A percentile compares a stretch with the other conserved stretches of the same genome.
Evolutionary conservation across 2,329 filamentous ascomycete genomes (phyloP).

Genomic region (Alternaria dauci): DNA sequence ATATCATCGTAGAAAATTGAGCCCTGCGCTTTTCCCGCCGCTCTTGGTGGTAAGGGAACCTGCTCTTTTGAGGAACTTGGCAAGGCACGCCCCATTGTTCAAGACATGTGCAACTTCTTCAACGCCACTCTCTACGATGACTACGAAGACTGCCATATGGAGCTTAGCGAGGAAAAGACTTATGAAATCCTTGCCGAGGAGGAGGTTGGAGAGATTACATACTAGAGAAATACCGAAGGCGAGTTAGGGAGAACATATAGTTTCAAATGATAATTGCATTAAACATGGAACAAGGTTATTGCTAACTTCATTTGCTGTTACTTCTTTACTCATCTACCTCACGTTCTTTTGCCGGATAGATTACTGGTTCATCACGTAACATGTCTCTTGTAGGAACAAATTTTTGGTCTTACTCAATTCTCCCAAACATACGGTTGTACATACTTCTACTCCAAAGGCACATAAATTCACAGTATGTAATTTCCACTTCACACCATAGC

Average conservation of each 20-base stretch:
- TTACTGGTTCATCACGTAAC: not conserved
- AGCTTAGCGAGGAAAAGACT: conserved; percentile 30
- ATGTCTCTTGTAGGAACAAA: not conserved
- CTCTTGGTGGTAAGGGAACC: conserved; percentile 18
- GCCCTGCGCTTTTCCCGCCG: conserved; percentile 27
- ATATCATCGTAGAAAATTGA: conserved; percentile 23
- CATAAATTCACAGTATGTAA: not conserved
- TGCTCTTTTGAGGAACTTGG: conserved; percentile 23
- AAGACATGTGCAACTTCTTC: conserved; percentile 37
- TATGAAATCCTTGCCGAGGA: conserved; percentile 23
- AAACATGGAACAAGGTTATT: not conserved
- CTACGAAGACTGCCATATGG: conserved; percentile 23
- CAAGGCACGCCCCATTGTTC: conserved; percentile 28
- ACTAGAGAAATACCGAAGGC: not conserved
- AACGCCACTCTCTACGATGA: conserved; percentile 34
- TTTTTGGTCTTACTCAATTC: not conserved
- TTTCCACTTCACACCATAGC: not conserved
- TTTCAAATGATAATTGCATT: not conserved
- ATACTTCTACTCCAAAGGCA: not conserved
- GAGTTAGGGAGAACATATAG: too few relatives aligned
- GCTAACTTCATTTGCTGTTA: not conserved
- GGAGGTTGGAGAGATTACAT: conserved; percentile 8
- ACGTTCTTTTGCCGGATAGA: not conserved
- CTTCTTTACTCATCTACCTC: not conserved
- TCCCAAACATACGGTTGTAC: not conserved